These are phyloP conservation scores for Fusarium humuli DNA, from an alignment of 2,329 filamentous ascomycete genomes.

Conservation along the genomic window DNA sequence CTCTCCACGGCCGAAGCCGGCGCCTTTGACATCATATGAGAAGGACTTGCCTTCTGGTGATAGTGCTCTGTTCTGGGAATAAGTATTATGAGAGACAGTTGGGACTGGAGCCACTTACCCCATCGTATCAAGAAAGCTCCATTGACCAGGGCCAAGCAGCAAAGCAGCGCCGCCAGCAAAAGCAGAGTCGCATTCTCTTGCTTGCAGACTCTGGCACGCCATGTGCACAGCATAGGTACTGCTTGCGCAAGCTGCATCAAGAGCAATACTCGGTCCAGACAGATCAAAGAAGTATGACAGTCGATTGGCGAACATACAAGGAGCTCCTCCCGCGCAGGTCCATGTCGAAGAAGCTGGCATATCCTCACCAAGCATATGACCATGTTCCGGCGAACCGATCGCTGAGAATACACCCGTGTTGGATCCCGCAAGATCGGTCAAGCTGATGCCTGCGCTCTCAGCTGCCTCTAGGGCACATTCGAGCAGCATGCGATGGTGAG, in stretches of 20 bases:
- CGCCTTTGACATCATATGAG: not conserved
- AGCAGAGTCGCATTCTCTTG: not conserved
- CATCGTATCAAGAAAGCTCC: not conserved
- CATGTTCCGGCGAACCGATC: not conserved
- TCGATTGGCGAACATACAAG: not conserved
- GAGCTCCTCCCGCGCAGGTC: not conserved
- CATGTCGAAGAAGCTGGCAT: not conserved
- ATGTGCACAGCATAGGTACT: not conserved
- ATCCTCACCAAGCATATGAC: not conserved
- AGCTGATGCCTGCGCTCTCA: not conserved
- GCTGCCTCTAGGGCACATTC: not conserved
- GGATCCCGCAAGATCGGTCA: not conserved
- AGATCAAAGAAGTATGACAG: constrained; percentile 1
- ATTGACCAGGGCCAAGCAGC: not conserved
- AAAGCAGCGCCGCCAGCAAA: not conserved
- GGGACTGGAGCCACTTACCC: not conserved
- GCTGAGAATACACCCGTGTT: not conserved
- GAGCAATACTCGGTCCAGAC: not conserved
- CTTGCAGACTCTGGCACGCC: not conserved
- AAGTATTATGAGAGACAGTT: not conserved
- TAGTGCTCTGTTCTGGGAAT: not conserved
- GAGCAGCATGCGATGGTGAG: not conserved
- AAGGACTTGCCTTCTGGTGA: not conserved
- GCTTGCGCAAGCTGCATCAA: not conserved
- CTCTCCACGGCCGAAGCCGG: not conserved